Base-by-base conservation (phyloP, 192 early-diverging fungal species). In the Entomortierella parvispora region DNA sequence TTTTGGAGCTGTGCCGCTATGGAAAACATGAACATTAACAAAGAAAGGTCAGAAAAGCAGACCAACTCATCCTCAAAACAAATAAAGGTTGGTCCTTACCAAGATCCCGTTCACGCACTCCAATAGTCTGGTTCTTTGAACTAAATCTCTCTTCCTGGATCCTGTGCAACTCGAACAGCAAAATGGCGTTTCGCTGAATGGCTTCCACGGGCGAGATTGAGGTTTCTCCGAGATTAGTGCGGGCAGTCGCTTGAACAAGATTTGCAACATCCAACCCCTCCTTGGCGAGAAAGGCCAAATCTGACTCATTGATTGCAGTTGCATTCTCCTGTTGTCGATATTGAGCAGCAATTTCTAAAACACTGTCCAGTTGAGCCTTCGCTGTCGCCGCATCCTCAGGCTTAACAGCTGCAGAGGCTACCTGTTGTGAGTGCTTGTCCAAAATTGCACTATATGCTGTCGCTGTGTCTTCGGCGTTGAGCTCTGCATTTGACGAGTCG, bases 111-210 rank as follows among this genome's bases (percentile, higher is more conserved):
- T 84, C 84, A 29, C 75, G 67, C 47, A 42, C 40, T n/a, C 65
- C 50, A 31, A 81, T 52, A 3, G 66, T 71, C n/a, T 79, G 69
- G 59, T 80, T 59, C 46, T 72, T 69, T 22, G 58, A 68, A 25
- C 53, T 58, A 55, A 87, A 87, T 45, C 86, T 60, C 42, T 82
- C 76, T 22, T 87, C 81, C 55, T 87, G 86, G 25, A 82, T 29
- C 46, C 62, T 49, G n/a, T 80, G 48, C 17, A 87, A 45, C 12
- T 82, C 64, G 28, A 57, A 61, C 26, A 87, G 46, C 17, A 83
- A 46, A 15, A 75, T 57, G 1, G 76, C 67, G 31, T 87, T 87
- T 25, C 56, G 49, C 51, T 85, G 80, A 10, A 85, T 62, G 5
- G 50, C 47, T 29, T 74, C 69, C 42, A 58, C 47, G 11, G 57